Evolutionary conservation across 345 rosid species (phyloP), one percentile per base, ranked within the genome.

Genomic region (Salix exigua): DNA sequence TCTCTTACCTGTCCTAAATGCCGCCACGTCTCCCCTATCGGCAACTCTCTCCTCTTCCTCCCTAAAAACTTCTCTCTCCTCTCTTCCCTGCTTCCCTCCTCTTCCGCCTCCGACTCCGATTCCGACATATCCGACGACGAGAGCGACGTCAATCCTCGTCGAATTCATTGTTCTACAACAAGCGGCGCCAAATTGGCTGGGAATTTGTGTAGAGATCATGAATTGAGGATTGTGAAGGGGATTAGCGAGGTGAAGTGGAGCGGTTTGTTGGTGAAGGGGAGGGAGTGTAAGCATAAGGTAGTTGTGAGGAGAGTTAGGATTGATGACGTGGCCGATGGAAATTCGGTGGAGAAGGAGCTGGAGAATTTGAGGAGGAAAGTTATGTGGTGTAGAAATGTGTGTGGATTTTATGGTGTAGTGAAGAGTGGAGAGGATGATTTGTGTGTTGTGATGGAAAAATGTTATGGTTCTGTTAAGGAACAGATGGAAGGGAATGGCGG

Each of bases 321-420:
- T 18, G 86, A 82, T 58, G 97, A 95, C 73, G 97, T 83, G 33
- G 89, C 86, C 88, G 97, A 96, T 74, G 83, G 82, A 6, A 97
- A 96, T n/a, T 75, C 91, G 96, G 88, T 96, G 82, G 89, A 80
- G 74, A 92, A 87, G 58, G 72, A 92, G 89, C 89, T 96, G 7
- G 98, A 96, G 74, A 84, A 74, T 69, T 84, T 96, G 86, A 77
- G 94, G 80, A 82, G 87, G 53, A 88, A 85, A 37, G 92, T 97
- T 0, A 91, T 91, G 96, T 93, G 99, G 99, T 96, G 99, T 79
- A 79, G 98, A 81, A 92, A 92, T 85, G 96, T 93, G 51, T 96
- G 99, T 72, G 85, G 91, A 35, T 93, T 93, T 82, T 97, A 96
- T 78, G 99, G 99, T 35, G 89, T 88, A 66, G 81, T 91, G 60